Evolutionary conservation across 352 stramenopile species (phyloP).

Genomic region (Elongisporangium prolatum): DNA sequence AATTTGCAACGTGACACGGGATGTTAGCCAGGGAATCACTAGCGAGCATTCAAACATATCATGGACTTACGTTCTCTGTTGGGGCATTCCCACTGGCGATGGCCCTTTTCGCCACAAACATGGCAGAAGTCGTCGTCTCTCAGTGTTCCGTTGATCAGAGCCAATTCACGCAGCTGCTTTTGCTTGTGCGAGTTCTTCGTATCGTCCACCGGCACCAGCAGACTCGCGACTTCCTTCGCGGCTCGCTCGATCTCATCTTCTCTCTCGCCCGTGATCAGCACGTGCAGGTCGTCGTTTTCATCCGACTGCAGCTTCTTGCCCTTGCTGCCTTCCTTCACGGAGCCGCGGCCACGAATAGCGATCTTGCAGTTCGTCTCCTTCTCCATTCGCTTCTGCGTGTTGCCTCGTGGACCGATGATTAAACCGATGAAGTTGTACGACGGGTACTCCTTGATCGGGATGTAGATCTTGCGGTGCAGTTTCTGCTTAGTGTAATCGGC

Average conservation of each 20-base stretch:
- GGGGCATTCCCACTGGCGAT: conserved; percentile 97
- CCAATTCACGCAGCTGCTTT: conserved; percentile 97
- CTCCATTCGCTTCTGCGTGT: conserved; percentile 99
- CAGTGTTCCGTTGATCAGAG: conserved; percentile 98
- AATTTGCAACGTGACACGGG: neutral
- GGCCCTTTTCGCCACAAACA: conserved; percentile 97
- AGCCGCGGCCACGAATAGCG: conserved; percentile 95
- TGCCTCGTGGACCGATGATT: conserved; percentile 98
- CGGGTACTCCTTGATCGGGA: conserved; percentile 97
- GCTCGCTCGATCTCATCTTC: conserved; percentile 85
- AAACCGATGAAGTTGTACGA: conserved; percentile 99
- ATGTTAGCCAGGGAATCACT: conserved; percentile 16
- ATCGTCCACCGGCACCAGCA: conserved; percentile 92
- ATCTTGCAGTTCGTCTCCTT: conserved; percentile 99
- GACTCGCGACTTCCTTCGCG: conserved; percentile 83
- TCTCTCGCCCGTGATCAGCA: conserved; percentile 91
- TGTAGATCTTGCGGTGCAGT: conserved; percentile 95
- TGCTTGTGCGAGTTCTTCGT: conserved; percentile 97
- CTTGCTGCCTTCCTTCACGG: conserved; percentile 96
- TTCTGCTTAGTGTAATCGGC: conserved; percentile 91
- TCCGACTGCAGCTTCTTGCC: conserved; percentile 90
- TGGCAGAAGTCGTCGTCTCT: conserved; percentile 97
- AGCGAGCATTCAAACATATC: conserved; percentile 25
- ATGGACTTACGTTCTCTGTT: conserved; percentile 77
- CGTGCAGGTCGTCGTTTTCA: conserved; percentile 96